These are phyloP conservation scores for Hibiscus syriacus DNA, from an alignment of 345 rosid genomes.

Conservation along the genomic window DNA sequence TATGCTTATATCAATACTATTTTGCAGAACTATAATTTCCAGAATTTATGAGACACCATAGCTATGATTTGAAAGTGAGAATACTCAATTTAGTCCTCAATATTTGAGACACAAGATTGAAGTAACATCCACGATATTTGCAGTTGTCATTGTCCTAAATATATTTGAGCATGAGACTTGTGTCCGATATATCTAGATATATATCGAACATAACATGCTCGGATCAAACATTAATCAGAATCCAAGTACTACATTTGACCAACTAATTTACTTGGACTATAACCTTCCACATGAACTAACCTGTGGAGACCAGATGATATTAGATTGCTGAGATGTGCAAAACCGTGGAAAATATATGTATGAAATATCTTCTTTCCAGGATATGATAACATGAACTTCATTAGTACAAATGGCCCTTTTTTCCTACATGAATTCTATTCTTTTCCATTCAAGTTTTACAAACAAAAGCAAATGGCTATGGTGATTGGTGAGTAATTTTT, in stretches of 20 bases:
- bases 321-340: background rate
- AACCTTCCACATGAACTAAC: background rate
- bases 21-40: slow-evolving; percentile 2
- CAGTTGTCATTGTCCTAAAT: background rate
- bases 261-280: background rate
- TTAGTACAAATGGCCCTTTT: background rate
- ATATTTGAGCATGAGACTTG: no score
- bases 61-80: background rate
- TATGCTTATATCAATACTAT: background rate
- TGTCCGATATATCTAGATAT: no score
- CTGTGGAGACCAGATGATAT: background rate
- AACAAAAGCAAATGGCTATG: background rate
- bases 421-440: slow-evolving; percentile 13
- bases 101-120: background rate
- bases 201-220: no score
- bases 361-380: slow-evolving; percentile 8
- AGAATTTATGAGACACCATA: background rate
- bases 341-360: slow-evolving; percentile 7
- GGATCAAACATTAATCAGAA: no score
- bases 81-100: background rate
- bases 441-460: slow-evolving; percentile 3
- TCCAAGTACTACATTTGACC: no score
- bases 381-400: slow-evolving; percentile 6
- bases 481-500: slow-evolving; percentile 6
- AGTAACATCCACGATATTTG: background rate